Base-by-base conservation (phyloP, 1,139 yeast genomes). In the Debaryomyces robertsiae region DNA sequence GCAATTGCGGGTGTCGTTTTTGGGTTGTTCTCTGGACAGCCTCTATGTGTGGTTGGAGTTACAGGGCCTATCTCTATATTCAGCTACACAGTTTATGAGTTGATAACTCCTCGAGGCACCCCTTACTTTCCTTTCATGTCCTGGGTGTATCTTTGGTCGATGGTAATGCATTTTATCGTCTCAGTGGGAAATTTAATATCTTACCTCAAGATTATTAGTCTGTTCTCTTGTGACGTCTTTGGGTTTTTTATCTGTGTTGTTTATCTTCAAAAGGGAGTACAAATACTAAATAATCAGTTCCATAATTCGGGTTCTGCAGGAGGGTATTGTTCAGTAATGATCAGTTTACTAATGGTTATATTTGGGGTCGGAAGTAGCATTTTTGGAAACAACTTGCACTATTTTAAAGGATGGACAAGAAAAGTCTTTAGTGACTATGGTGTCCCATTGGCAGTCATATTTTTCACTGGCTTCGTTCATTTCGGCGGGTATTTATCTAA, bases 11-110 rank as follows among this genome's bases (percentile, higher is more conserved):
- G 98, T 0, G 77, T 91, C 4, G 82, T 85, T 2, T 93, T 93
- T 69, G 97, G 98, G 0, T 55, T 86, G 5, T 69, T 91, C 43
- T 75, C 86, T 0, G 98, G 98, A 0, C 96, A 91, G 52, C 98
- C 98, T 0, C 64, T 93, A 27, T 88, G 96, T 55, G 87, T 93
- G 25, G 98, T 93, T n/a, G 98, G 98, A 3, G 98, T 93, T 3
- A 93, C 98, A 0, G 95, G 98, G 40, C 98, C 98, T 0, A 83
- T 93, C 10, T 71, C 95, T 2, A 90, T 93, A 43, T 91, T 93
- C 72, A 87, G 89, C 58, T 89, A 89, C 54, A 91, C 98, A 0
- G 93, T 93, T 1, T 93, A 86, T 59, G 89, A 88, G 45, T 76
- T 93, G 34, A 79, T 93, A 24, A 70, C 69, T 31, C 83, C 87